These are phyloP conservation scores for Rhizopus delemar DNA, from an alignment of 371 early-diverging fungal species.

Conservation along the genomic window DNA sequence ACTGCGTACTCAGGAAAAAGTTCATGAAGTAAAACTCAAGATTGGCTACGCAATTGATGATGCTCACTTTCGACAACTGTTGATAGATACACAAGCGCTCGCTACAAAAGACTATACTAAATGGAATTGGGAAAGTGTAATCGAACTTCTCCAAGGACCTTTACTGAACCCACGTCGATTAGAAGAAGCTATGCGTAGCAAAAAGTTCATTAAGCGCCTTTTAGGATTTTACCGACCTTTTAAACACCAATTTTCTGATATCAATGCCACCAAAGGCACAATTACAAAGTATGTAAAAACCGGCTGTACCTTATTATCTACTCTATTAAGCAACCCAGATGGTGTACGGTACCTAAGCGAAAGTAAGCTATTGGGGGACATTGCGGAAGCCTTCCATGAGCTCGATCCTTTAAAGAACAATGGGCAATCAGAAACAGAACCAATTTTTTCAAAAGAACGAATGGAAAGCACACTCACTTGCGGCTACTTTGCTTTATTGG, in stretches of 20 bases:
- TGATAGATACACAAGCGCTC: slow-evolving; percentile 76
- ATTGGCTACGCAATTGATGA: slow-evolving; percentile 83
- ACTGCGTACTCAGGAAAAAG: slow-evolving; percentile 50
- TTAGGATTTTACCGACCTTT: slow-evolving; percentile 77
- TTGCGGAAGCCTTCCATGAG: slow-evolving; percentile 72
- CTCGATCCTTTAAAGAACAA: slow-evolving; percentile 58
- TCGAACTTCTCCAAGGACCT: slow-evolving; percentile 78
- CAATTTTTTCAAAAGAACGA: slow-evolving; percentile 74
- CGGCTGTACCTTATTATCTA: slow-evolving; percentile 67
- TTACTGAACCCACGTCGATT: slow-evolving; percentile 70
- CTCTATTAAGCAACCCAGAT: slow-evolving; percentile 60
- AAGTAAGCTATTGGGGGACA: slow-evolving; percentile 65
- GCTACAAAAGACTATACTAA: slow-evolving; percentile 74
- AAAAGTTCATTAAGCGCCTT: slow-evolving; percentile 77
- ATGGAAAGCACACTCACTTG: slow-evolving; percentile 74
- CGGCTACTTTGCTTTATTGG: slow-evolving; percentile 81
- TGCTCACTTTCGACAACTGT: slow-evolving; percentile 59
- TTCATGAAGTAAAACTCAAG: slow-evolving; percentile 68
- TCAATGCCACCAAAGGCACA: slow-evolving; percentile 53
- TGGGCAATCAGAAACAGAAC: slow-evolving; percentile 55
- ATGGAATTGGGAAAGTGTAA: slow-evolving; percentile 84
- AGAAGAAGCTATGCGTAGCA: slow-evolving; percentile 76
- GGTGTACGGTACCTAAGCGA: slow-evolving; percentile 72
- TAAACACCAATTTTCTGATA: slow-evolving; percentile 73
- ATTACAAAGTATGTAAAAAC: slow-evolving; percentile 58